Conservation (phyloP, 1,284 basidiomycete species). For the Heliocybe sulcata region DNA sequence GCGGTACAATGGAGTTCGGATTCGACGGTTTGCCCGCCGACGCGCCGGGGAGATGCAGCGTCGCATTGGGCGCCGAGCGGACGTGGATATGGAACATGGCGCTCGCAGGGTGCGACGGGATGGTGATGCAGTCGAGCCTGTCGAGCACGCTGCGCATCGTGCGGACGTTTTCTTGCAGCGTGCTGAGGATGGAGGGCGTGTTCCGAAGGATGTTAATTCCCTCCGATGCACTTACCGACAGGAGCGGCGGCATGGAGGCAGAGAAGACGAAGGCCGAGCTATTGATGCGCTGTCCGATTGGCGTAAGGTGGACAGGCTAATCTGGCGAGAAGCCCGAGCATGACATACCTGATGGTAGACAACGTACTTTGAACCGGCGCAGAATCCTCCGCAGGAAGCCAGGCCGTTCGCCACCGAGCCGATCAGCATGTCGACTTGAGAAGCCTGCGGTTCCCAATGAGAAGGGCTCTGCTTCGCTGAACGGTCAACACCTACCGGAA, state of each 20-base stretch:
- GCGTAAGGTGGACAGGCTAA: neutral
- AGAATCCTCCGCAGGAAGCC: conserved; percentile 89
- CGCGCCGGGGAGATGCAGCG: conserved; percentile 18
- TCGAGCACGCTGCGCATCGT: conserved; percentile 75
- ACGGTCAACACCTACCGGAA: conserved; percentile 53
- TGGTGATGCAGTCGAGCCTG: conserved; percentile 71
- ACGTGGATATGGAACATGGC: conserved; percentile 87
- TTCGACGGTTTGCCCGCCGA: conserved; percentile 31
- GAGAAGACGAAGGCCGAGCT: conserved; percentile 95
- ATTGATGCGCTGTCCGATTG: conserved; percentile 77
- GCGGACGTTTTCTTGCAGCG: conserved; percentile 78
- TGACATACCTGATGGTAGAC: conserved; percentile 76
- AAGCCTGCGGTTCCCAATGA: conserved; percentile 33
- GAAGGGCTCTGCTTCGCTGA: neutral
- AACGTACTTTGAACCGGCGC: conserved; percentile 81
- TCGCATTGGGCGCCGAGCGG: conserved; percentile 24
- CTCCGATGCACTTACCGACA: conserved; percentile 83
- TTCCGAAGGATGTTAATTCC: conserved; percentile 74
- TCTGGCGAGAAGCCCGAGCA: neutral
- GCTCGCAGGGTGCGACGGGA: conserved; percentile 81
- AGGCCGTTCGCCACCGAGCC: conserved; percentile 88
- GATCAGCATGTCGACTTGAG: conserved; percentile 74
- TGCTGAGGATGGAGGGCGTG: conserved; percentile 67
- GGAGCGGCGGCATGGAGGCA: conserved; percentile 87
- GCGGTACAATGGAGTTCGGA: conserved; percentile 31